A percentile compares a stretch with the other conserved stretches of the same genome.
These are phyloP conservation scores for Linaria vulgaris DNA, from an alignment of 257 asterid genomes.

Conservation along the genomic window DNA sequence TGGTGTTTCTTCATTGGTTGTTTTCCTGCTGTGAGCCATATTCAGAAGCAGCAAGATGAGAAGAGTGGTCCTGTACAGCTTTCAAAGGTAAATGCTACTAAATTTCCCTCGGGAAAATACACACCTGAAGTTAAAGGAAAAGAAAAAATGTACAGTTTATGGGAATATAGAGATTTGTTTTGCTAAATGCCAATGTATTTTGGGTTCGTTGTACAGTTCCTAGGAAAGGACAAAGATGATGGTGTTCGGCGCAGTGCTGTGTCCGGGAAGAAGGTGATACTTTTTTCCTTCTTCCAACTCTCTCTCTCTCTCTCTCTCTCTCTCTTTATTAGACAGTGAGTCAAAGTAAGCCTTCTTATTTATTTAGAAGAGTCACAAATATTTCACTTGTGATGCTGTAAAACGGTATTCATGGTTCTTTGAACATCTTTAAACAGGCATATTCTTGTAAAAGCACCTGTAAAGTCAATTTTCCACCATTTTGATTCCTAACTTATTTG, in stretches of 20 bases:
- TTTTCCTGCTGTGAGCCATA: conserved; percentile 74
- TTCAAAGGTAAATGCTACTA: conserved; percentile 57
- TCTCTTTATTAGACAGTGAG: neutral
- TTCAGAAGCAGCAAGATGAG: conserved; percentile 83
- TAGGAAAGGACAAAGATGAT: conserved; percentile 82
- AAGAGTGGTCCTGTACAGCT: conserved; percentile 94
- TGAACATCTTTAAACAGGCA: neutral
- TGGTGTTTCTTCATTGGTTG: conserved; percentile 61
- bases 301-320: neutral
- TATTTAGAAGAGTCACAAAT: neutral
- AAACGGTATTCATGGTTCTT: neutral
- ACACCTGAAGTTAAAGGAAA: neutral
- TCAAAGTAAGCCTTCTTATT: neutral
- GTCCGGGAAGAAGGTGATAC: conserved; percentile 86
- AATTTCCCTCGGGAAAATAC: neutral
- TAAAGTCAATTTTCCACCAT: neutral
- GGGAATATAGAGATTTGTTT: neutral
- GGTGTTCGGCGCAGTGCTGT: conserved; percentile 94
- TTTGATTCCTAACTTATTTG: neutral
- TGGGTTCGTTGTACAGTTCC: conserved; percentile 48
- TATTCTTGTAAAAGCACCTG: neutral
- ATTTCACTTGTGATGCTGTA: neutral
- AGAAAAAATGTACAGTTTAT: neutral
- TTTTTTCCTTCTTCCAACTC: neutral
- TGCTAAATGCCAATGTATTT: conserved; percentile 33